Base-by-base conservation (phyloP, 139 green algal species). In the Protoeuglena noctilucae region DNA sequence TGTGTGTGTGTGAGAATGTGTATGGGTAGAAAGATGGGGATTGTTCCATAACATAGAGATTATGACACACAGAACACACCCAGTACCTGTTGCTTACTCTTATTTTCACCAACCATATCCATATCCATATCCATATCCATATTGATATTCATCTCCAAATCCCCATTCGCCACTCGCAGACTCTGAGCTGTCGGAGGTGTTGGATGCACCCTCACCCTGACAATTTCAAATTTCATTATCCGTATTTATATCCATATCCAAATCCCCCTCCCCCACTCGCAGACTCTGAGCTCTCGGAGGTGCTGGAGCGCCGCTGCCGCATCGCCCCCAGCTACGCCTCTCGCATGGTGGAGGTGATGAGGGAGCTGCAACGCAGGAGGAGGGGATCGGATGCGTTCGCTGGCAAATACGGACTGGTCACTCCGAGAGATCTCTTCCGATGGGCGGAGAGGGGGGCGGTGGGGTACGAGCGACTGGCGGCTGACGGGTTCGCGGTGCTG, bases 361-460 rank as follows among this genome's bases (percentile, higher is more conserved):
- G 80, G 7, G 87, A 94, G 70, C 74, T 99, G 61, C 84, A 95
- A 64, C 76, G 85, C 6, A 62, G 66, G 1, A 73, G 92, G 27
- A 54, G 76, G 62, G 64, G 57, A 19, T 73, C 63, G 53, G 85
- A 87, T 51, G 73, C 84, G n/a, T 92, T 95, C 77, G 81, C 80
- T 3, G 92, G 92, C 22, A 80, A 88, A 50, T 82, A 94, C 53
- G 89, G 89, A 28, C 93, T 93, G 65, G 95, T 99, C 67, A 99
- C 92, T 3, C 80, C 87, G 0, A 69, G 92, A 1, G 87, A 98
- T 72, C 74, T 99, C 41, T 95, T 99, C 71, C 79, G 86, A 26
- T 86, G 73, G 65, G 91, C 89, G 17, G 78, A 84, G 28, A 73
- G 89, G 1, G 69, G 74, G 17, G 84, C 79, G 2, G 69, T 84